Base-by-base conservation (phyloP, 805 yeast species). In the Ogataea chonburiensis region DNA sequence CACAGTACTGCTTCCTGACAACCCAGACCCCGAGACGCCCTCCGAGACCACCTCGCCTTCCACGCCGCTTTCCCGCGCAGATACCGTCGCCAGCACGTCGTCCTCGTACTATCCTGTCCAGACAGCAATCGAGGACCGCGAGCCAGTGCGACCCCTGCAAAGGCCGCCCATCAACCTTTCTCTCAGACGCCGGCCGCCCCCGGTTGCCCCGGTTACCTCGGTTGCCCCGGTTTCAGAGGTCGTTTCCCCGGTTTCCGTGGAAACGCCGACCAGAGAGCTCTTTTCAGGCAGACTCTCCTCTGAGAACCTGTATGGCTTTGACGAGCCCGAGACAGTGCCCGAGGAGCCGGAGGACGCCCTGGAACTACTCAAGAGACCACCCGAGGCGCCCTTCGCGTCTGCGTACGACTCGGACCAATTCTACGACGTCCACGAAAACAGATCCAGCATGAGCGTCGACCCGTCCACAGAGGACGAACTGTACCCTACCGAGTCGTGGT, bases 161-260 rank as follows among this genome's bases (percentile, higher is more conserved):
- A 40, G 38, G 12, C 46, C 51, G 4, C 46, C 47, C 3, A 35
- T 42, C 3, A 37, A 47, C 17, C 31, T 51, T 9, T 24, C 42
- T 3, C 32, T 39, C 25, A 36, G 52, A 26, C 34, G 38, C 15
- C 54, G 54, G 5, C 54, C 56, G 5, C 54, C 54, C 7, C 52
- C 49, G 5, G 14, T 22, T 5, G 8, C 16, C 24, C 34, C 36
- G 13, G 7, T 13, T 15, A 10, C 31, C 7, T 28, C 29, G 4
- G 12, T 16, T n/a, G 27, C 14, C 13, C 27, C 27, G 10, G 10
- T 19, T 19, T 10, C 7, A 11, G 28, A 25, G 8, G 18, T 25
- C 11, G 19, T 5, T 15, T 25, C 28, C 10, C 28, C 28, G 5
- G 5, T 25, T 4, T 25, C 28, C 18, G 18, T 13, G 12, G 32